A percentile compares a stretch with the other conserved stretches of the same genome.
Evolutionary conservation across 2,329 filamentous ascomycete genomes (phyloP).

Genomic region (Magnaporthiopsis incrustans): DNA sequence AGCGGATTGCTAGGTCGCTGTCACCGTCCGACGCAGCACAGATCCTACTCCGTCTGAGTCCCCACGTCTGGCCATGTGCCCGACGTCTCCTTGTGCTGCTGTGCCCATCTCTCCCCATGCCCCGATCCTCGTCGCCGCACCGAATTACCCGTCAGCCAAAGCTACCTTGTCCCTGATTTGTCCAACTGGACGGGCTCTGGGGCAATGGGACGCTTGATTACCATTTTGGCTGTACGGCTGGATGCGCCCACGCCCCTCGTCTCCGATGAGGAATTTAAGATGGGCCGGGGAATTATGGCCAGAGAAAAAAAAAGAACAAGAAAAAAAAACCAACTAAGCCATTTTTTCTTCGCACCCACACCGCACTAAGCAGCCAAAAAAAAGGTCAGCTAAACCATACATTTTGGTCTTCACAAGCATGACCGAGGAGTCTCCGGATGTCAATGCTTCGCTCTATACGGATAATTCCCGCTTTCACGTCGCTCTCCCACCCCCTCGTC

Average conservation of each 20-base stretch:
- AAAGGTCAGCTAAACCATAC: neutral
- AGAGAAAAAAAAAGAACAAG: neutral
- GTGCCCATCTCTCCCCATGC: neutral
- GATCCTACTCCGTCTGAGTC: neutral
- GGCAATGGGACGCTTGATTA: neutral
- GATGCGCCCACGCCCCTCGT: conserved; percentile 2
- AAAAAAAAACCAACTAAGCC: neutral
- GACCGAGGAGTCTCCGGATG: neutral
- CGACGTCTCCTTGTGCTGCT: neutral
- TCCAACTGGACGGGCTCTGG: conserved; percentile 3
- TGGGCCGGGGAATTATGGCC: neutral
- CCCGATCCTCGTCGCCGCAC: conserved; percentile 1
- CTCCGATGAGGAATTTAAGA: neutral
- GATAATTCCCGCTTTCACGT: neutral
- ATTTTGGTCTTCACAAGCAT: neutral
- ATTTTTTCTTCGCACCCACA: neutral
- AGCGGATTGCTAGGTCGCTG: neutral
- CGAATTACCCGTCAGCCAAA: conserved; percentile 4
- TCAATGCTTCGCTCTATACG: neutral
- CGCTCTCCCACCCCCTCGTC: neutral
- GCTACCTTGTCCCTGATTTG: conserved; percentile 5
- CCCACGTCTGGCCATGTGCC: neutral
- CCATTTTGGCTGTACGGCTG: conserved; percentile 3
- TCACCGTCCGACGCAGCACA: neutral
- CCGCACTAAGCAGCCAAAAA: neutral